Base-by-base conservation (phyloP, 345 rosid species). In the Ceriops tagal region DNA sequence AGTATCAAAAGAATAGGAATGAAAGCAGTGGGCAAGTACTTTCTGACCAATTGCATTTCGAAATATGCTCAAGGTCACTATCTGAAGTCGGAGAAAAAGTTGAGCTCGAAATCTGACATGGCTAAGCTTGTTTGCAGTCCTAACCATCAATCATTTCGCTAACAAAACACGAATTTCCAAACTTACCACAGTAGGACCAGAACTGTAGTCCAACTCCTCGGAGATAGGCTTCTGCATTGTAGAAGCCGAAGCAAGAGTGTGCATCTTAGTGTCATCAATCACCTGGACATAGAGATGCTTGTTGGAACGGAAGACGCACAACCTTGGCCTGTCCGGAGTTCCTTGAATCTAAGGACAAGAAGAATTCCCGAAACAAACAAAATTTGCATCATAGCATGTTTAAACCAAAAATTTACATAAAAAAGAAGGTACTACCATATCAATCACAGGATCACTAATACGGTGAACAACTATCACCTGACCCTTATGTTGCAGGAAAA, bases 211-310 rank as follows among this genome's bases (percentile, higher is more conserved):
- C 3, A 90, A 78, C 66, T 84, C 90, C 75, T 88, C 86, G 1
- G 85, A 81, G 73, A 92, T 64, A 16, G 87, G 81, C 71, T 87
- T 89, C 85, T 89, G 93, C 85, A 80, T 84, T 5, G 99, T 92
- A 43, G 97, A 91, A 30, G 90, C 96, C 0, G 97, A 82, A 70
- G 96, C 96, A 67, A 95, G 89, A 0, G 99, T 95, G 79, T 92
- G 99, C 97, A 92, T 95, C 88, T 92, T 92, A 3, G 91, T 80
- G 78, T 95, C 99, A 81, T 95, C 99, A 68, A 95, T 88, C 79
- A 95, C 96, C 81, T 95, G 97, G 43, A 83, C 96, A 67, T 88
- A 90, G 20, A 95, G 80, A 82, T 90, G 96, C 78, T 90, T 92
- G 90, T 89, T 95, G 70, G 97, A 95, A 6, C 97, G 91, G 71